phyloP scores from a whole-genome alignment of 139 green algal genomes.

The Chlorella ohadii region DNA sequence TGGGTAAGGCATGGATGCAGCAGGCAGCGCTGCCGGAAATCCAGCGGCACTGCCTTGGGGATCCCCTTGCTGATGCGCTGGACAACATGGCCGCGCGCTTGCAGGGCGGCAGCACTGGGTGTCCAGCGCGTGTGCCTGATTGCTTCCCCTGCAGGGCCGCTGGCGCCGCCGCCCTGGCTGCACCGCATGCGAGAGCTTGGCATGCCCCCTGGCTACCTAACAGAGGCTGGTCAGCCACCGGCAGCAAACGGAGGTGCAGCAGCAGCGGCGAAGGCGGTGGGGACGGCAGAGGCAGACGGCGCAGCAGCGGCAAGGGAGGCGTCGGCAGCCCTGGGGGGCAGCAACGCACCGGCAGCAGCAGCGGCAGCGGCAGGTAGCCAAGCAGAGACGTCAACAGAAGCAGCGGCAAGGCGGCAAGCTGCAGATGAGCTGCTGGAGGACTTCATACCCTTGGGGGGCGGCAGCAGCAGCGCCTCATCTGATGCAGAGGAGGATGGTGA shows the following conservation, averaged over 20 bases:
- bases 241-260: not conserved
- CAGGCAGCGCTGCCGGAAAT: too few species aligned
- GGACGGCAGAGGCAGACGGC: not conserved
- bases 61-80: too few species aligned
- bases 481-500: not conserved
- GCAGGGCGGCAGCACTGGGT: too few species aligned
- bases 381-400: too few species aligned
- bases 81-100: too few species aligned
- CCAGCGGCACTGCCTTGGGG: too few species aligned
- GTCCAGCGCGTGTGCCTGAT: too few species aligned
- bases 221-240: not conserved
- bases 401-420: too few species aligned
- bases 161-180: constrained; percentile 54
- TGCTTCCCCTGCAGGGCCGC: not conserved
- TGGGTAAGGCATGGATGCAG: too few species aligned
- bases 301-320: not conserved
- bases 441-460: constrained; percentile 8
- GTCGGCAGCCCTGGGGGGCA: not conserved
- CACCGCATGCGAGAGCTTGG: constrained; percentile 52
- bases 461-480: not conserved
- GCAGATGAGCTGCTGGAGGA: not conserved
- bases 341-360: not conserved
- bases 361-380: not conserved
- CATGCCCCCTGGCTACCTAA: constrained; percentile 45
- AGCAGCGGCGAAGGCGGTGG: not conserved